Evolutionary conservation across 805 yeast species (phyloP).

Genomic region (Saccharomycopsis fibuligera): DNA sequence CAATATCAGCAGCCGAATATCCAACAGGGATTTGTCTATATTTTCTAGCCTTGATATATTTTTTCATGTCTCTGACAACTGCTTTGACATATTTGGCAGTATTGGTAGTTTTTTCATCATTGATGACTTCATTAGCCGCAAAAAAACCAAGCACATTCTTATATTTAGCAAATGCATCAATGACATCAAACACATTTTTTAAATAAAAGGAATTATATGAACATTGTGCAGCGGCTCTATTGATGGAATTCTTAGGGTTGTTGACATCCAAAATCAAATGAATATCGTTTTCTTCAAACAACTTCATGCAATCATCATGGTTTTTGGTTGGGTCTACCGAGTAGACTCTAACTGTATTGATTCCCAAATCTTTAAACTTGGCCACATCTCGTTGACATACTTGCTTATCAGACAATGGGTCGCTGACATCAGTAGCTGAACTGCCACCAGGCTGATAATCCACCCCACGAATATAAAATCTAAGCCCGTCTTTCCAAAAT

Average conservation of each 20-base stretch:
- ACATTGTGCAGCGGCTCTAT: conserved; percentile 53
- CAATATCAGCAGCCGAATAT: conserved; percentile 86
- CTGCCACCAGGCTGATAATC: conserved; percentile 96
- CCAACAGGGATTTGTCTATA: conserved; percentile 72
- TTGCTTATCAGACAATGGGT: conserved; percentile 45
- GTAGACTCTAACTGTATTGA: conserved; percentile 71
- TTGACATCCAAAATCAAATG: conserved; percentile 68
- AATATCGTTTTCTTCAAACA: conserved; percentile 63
- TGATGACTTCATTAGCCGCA: conserved; percentile 77
- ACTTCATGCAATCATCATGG: conserved; percentile 64
- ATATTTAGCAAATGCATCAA: conserved; percentile 56
- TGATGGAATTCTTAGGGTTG: conserved; percentile 62
- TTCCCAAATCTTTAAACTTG: conserved; percentile 58
- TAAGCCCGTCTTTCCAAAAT: conserved; percentile 43
- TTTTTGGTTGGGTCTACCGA: conserved; percentile 64
- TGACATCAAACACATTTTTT: conserved; percentile 82
- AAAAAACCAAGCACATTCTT: conserved; percentile 69
- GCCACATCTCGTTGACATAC: conserved; percentile 64
- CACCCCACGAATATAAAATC: conserved; percentile 86
- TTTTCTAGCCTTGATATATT: conserved; percentile 50
- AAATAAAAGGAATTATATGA: conserved; percentile 71
- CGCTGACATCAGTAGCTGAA: conserved; percentile 52
- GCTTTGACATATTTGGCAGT: conserved; percentile 79
- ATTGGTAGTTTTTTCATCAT: conserved; percentile 47
- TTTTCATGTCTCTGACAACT: conserved; percentile 72